Base-by-base conservation (phyloP, 108 stramenopile species). In the Epithemia pelagica region DNA sequence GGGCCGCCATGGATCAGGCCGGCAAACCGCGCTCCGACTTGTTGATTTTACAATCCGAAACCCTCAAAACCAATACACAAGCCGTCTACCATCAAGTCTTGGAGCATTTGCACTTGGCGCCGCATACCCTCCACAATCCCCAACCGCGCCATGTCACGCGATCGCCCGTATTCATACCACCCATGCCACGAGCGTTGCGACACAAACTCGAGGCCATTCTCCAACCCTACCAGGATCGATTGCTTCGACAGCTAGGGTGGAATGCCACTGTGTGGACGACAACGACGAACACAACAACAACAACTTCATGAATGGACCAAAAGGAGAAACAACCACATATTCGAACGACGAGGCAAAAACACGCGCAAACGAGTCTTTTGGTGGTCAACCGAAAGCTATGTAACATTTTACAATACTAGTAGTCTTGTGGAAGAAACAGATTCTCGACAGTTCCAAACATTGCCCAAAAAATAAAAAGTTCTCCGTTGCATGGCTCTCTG, bases 21-120 rank as follows among this genome's bases (percentile, higher is more conserved):
- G 84, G 37, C 32, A 63, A 33, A 51, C 62, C 37, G 1, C 7
- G 62, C 23, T 51, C 62, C 8, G 32, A 63, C n/a, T 19, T 63
- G 27, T 78, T 90, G 64, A 82, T 90, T 5, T 29, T 91, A 27
- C 85, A 76, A 51, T 74, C 84, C 53, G 92, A 95, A 65, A 82
- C 93, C 25, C 74, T 96, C 78, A 27, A 68, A 65, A 1, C 24
- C 0, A 53, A 75, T 5, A 63, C 72, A 7, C 29, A 69, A 18
- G 3, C 46, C 18, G 74, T 68, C 10, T 78, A 54, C 56, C 32
- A 66, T 30, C 54, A 58, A 30, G 68, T 78, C 18, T 61, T 73
- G 52, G 46, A 69, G 27, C 66, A 66, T 66, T 33, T 78, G 23
- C 53, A 54, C 0, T 51, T 73, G 26, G 64, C 63, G 21, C 30